These are phyloP conservation scores for Heritiera fomes DNA, from an alignment of 345 rosid species.

Conservation along the genomic window DNA sequence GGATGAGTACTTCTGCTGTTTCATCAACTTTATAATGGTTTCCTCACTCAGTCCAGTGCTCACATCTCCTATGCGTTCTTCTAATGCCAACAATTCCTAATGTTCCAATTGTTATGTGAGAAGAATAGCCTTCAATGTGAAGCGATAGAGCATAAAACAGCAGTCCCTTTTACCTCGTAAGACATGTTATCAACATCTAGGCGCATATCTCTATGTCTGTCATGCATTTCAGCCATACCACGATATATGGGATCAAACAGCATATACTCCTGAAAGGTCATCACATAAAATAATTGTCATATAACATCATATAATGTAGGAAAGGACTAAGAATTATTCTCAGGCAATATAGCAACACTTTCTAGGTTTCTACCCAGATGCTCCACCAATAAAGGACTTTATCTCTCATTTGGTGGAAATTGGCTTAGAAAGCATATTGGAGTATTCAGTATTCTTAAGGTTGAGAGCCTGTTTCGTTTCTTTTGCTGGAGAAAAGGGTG, in stretches of 20 bases:
- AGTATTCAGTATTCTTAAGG: background rate
- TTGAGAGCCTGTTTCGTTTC: background rate
- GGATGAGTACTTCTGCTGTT: slow-evolving; percentile 44
- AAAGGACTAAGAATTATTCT: slow-evolving; percentile 5
- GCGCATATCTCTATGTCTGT: slow-evolving; percentile 89
- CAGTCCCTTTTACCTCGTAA: slow-evolving; percentile 59
- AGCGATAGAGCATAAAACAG: background rate
- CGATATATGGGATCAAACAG: slow-evolving; percentile 69
- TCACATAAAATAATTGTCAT: slow-evolving; percentile 16
- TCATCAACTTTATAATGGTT: slow-evolving; percentile 50
- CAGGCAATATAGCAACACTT: background rate
- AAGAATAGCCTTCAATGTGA: background rate
- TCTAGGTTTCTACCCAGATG: background rate
- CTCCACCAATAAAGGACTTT: background rate
- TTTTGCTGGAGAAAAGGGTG: background rate
- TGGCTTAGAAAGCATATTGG: background rate
- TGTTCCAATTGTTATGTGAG: slow-evolving; percentile 23
- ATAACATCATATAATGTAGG: background rate
- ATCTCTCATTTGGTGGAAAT: background rate
- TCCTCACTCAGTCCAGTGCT: slow-evolving; percentile 84
- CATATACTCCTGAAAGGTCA: slow-evolving; percentile 69
- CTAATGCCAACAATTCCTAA: slow-evolving; percentile 83
- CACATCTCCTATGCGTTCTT: slow-evolving; percentile 87
- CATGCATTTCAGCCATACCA: slow-evolving; percentile 71
- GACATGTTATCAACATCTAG: slow-evolving; percentile 98